Percentiles rank a stretch among this genome's conserved stretches.
Conservation (phyloP, 768 basidiomycete species). For the Lactifluus subvellereus region DNA sequence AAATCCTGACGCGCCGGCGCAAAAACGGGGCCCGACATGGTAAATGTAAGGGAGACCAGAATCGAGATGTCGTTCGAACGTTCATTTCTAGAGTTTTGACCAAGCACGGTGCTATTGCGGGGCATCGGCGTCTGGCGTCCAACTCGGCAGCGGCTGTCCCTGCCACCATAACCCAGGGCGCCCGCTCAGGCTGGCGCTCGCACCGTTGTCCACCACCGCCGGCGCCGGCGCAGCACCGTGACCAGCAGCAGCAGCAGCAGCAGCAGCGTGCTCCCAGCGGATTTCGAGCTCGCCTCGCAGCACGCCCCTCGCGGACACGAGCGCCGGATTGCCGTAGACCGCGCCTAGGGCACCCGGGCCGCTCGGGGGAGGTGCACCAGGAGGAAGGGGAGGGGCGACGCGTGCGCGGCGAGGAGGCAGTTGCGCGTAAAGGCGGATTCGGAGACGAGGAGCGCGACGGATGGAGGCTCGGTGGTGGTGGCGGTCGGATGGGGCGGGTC, state of each 20-base stretch:
- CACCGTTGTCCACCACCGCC: neutral
- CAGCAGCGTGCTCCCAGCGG: slow-evolving; percentile 50
- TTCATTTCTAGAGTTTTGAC: neutral
- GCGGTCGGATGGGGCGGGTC: neutral
- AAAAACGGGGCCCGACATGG: neutral
- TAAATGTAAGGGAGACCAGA: neutral
- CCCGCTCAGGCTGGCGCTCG: slow-evolving; percentile 10
- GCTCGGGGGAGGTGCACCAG: slow-evolving; percentile 59
- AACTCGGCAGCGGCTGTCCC: slow-evolving; percentile 34
- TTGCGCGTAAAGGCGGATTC: slow-evolving; percentile 73
- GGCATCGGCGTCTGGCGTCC: slow-evolving; percentile 30
- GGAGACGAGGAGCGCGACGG: slow-evolving; percentile 75
- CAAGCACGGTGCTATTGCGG: neutral
- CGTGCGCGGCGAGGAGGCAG: slow-evolving; percentile 62
- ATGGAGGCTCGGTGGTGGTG: slow-evolving; percentile 28
- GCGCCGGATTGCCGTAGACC: slow-evolving; percentile 65
- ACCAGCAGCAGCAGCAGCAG: no score
- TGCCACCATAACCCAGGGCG: slow-evolving; percentile 43
- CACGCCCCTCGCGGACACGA: slow-evolving; percentile 49
- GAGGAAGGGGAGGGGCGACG: slow-evolving; percentile 72
- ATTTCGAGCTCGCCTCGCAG: slow-evolving; percentile 57
- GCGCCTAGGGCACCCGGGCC: slow-evolving; percentile 37
- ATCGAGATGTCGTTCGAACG: neutral
- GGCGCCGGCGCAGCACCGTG: neutral
- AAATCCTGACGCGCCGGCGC: neutral